These are phyloP conservation scores for Stephania japonica DNA, from an alignment of 164 flowering plant genomes.

Conservation along the genomic window DNA sequence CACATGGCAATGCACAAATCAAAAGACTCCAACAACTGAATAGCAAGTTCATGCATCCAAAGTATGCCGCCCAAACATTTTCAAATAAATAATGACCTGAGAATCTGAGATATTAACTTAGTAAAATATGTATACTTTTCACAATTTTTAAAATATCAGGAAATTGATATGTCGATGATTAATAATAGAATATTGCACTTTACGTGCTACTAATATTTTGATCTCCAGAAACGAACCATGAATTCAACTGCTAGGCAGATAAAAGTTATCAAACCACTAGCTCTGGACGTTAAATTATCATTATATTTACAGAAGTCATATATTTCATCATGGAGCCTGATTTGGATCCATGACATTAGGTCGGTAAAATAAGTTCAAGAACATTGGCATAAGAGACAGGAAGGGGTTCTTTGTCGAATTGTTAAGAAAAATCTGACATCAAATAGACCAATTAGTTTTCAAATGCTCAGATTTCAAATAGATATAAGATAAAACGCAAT, in stretches of 20 bases:
- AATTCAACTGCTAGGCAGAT: background rate
- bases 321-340: background rate
- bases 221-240: background rate
- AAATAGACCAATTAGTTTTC: background rate
- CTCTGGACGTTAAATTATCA: background rate
- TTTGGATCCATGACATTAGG: background rate
- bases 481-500: background rate
- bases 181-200: background rate
- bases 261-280: background rate
- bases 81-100: too few species aligned
- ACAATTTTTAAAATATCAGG: background rate
- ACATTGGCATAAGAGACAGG: too few species aligned
- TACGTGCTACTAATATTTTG: too few species aligned
- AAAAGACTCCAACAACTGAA: too few species aligned
- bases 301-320: background rate
- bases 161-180: background rate
- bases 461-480: background rate
- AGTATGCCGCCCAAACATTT: too few species aligned
- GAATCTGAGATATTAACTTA: too few species aligned
- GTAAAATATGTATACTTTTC: too few species aligned
- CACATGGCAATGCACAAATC: too few species aligned
- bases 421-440: background rate
- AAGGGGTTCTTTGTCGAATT: background rate
- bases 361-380: background rate
- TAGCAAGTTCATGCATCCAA: too few species aligned